Conservation (phyloP, 257 asterid species). For the Ballota nigra region DNA sequence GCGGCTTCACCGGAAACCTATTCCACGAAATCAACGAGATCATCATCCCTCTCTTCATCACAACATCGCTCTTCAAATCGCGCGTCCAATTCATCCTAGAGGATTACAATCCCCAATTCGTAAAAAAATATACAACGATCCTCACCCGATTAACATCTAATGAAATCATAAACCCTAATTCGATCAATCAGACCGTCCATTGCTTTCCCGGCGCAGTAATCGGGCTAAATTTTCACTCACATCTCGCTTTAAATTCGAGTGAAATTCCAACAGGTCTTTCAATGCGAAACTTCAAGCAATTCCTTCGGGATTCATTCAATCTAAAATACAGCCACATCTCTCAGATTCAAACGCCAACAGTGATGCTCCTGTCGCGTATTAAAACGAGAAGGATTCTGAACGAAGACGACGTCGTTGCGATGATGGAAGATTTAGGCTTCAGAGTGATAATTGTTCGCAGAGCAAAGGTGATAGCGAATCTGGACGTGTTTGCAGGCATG, state of each 20-base stretch:
- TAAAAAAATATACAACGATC: conserved; percentile 45
- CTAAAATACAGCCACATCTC: conserved; percentile 37
- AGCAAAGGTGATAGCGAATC: conserved; percentile 54
- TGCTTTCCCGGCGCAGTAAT: conserved; percentile 75
- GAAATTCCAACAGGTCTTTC: conserved; percentile 40
- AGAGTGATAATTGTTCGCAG: conserved; percentile 45
- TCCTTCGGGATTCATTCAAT: conserved; percentile 32
- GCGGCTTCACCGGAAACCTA: conserved; percentile 76
- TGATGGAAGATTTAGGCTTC: conserved; percentile 66
- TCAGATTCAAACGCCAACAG: conserved; percentile 48
- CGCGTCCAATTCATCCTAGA: conserved; percentile 46
- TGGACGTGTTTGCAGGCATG: conserved; percentile 44
- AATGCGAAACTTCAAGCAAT: conserved; percentile 27
- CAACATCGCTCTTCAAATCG: conserved; percentile 47
- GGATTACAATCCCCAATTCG: conserved; percentile 55
- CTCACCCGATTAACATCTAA: conserved; percentile 42
- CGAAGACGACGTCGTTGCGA: conserved; percentile 49
- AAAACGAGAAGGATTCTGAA: conserved; percentile 62
- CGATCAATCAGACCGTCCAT: conserved; percentile 46
- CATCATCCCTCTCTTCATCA: conserved; percentile 69
- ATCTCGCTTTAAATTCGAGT: conserved; percentile 37
- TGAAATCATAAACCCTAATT: conserved; percentile 45
- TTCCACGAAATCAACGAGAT: conserved; percentile 87
- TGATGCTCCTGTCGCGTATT: conserved; percentile 57
- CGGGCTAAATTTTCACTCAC: conserved; percentile 73